These are phyloP conservation scores for Xylariaceae sp. DNA, from an alignment of 2,329 filamentous ascomycete species.

Conservation along the genomic window DNA sequence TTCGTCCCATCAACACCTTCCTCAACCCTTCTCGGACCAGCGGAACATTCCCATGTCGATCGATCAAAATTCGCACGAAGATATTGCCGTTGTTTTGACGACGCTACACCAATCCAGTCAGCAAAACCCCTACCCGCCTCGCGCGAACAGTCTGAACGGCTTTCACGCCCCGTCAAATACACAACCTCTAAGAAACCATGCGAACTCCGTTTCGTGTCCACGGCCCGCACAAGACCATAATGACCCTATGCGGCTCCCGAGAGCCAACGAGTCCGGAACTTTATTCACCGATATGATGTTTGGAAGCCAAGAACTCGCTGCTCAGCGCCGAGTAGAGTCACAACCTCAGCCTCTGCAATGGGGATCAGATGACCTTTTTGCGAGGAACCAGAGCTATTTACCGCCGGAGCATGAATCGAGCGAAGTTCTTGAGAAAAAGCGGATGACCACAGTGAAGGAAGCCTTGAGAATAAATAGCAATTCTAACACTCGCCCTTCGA, in stretches of 20 bases:
- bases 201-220: constrained; percentile 17
- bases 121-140: constrained; percentile 21
- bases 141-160: constrained; percentile 17
- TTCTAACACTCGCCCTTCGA: constrained; percentile 56
- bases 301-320: constrained; percentile 24
- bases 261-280: constrained; percentile 22
- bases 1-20: constrained; percentile 12
- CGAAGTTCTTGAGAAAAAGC: constrained; percentile 52
- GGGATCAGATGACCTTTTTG: constrained; percentile 66
- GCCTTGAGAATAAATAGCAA: constrained; percentile 58
- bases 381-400: constrained; percentile 53
- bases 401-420: constrained; percentile 54
- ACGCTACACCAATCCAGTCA: constrained; percentile 28
- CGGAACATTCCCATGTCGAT: constrained; percentile 20
- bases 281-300: constrained; percentile 43
- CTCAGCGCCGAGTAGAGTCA: constrained; percentile 35
- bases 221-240: constrained; percentile 20
- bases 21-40: constrained; percentile 20
- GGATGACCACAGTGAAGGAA: constrained; percentile 50
- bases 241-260: constrained; percentile 25
- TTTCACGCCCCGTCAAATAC: constrained; percentile 21
- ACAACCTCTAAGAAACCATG: constrained; percentile 20
- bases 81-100: constrained; percentile 32
- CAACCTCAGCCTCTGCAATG: constrained; percentile 52
- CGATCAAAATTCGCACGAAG: constrained; percentile 27